Evolutionary conservation across 352 stramenopile species (phyloP), one percentile per base, ranked within the genome.

Genomic region (Plasmopara halstedii): DNA sequence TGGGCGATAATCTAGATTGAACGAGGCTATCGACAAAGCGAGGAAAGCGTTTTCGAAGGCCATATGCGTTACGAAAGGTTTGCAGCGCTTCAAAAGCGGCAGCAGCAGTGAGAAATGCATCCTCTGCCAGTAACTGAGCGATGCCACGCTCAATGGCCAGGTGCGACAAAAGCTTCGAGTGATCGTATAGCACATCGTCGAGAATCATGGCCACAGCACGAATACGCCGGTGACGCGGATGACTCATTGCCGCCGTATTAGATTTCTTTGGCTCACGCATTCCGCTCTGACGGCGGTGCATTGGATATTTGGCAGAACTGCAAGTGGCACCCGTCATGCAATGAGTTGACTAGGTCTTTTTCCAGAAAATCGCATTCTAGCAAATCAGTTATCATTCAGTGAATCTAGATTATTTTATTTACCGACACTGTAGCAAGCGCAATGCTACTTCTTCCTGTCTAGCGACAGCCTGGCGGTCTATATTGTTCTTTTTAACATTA

Each of bases 111-210:
- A 67, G 50, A 50, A 93, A 93, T 21, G 76, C 78, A 44, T 56
- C 55, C 58, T 93, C 81, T 18, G 44, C 43, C 10, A 89, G 66
- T 34, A 93, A 50, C 52, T 90, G 78, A 33, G 79, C 69, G 38
- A 88, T 66, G 23, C 70, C 81, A 31, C 81, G 81, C 40, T 88
- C 78, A 50, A 87, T 83, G 2, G 81, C 78, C 41, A 90, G 72
- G 50, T 87, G 75, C 32, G 74, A 83, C 25, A 93, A 69, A 47
- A 85, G 78, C 10, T 69, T 71, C 38, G 81, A 86, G 56, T 93
- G 81, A 51, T 90, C 78, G 56, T 88, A 93, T 27, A 93, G 59
- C 27, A 93, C 81, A 58, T 93, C 81, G 43, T 93, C 81, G 18
- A 93, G 67, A 56, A 87, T 89, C 66, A 93, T 86, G 29, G 85